Evolutionary conservation across 2,329 filamentous ascomycete genomes (phyloP).

Genomic region (Orbilia oligospora): DNA sequence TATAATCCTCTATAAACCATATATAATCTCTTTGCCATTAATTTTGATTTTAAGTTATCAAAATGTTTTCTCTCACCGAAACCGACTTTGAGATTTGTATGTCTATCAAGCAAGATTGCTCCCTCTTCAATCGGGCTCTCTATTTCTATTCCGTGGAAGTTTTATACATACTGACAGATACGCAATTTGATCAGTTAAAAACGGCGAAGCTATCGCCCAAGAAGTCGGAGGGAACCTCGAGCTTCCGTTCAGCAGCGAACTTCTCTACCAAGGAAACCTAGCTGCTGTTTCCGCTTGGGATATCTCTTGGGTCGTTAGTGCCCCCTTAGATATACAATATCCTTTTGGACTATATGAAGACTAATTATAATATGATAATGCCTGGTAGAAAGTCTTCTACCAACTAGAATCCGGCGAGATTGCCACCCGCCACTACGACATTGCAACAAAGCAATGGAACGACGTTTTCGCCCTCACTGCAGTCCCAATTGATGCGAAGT

Average conservation of each 20-base stretch:
- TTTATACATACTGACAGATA: not conserved
- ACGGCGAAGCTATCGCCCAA: not conserved
- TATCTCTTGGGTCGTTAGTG: not conserved
- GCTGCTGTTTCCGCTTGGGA: not conserved
- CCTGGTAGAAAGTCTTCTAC: not conserved
- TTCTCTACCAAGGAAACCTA: not conserved
- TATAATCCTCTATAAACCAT: not conserved
- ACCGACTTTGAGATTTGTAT: not conserved
- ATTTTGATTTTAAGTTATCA: not conserved
- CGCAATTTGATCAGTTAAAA: not conserved
- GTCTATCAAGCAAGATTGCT: not conserved
- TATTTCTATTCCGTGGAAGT: too few species aligned
- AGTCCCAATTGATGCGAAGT: not conserved
- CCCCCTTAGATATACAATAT: not conserved
- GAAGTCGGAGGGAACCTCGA: not conserved
- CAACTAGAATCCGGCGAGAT: constrained; percentile 1
- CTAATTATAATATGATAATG: not conserved
- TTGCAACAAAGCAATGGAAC: not conserved
- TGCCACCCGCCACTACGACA: not conserved
- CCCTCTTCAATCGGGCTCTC: too few species aligned
- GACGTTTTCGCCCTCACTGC: not conserved
- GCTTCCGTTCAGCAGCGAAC: not conserved
- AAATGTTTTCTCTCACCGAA: not conserved
- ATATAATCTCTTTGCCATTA: not conserved
- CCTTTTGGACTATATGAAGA: not conserved